A percentile compares a stretch with the other conserved stretches of the same genome.
Conservation (phyloP, 805 yeast species). For the Saturnispora hagleri region DNA sequence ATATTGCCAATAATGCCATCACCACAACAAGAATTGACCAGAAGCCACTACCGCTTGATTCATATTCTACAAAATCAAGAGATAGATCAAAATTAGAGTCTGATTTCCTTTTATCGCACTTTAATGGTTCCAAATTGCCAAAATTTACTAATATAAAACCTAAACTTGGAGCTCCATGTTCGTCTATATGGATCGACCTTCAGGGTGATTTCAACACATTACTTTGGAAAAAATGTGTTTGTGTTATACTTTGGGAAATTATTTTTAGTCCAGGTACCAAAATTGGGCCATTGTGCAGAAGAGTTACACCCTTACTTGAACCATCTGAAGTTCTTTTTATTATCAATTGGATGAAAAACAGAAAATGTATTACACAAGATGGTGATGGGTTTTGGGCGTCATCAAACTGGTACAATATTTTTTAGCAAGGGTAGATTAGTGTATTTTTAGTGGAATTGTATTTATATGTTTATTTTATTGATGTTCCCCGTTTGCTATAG, state of each 20-base stretch:
- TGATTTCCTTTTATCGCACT: constrained; percentile 41
- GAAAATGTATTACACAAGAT: constrained; percentile 29
- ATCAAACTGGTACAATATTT: constrained; percentile 33
- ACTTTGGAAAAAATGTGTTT: constrained; percentile 53
- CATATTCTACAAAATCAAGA: constrained; percentile 68
- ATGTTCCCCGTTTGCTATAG: not conserved
- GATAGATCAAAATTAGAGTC: constrained; percentile 60
- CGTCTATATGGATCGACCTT: constrained; percentile 64
- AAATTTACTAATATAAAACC: constrained; percentile 29
- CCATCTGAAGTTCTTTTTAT: constrained; percentile 30
- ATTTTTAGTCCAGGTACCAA: constrained; percentile 49
- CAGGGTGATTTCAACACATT: constrained; percentile 47
- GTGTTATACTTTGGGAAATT: constrained; percentile 36
- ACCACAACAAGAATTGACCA: constrained; percentile 47
- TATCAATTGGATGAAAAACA: constrained; percentile 37
- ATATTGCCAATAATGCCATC: constrained; percentile 35
- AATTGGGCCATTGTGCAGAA: constrained; percentile 16
- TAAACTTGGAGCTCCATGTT: constrained; percentile 54
- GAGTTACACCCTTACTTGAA: constrained; percentile 27
- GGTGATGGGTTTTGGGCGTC: constrained; percentile 32
- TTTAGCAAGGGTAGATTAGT: not conserved
- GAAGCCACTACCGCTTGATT: constrained; percentile 37
- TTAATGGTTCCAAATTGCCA: constrained; percentile 10
- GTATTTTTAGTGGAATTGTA: constrained; percentile 3
- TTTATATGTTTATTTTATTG: not conserved